These are phyloP conservation scores for Malus sieversii DNA, from an alignment of 306 rosid species.

Conservation along the genomic window DNA sequence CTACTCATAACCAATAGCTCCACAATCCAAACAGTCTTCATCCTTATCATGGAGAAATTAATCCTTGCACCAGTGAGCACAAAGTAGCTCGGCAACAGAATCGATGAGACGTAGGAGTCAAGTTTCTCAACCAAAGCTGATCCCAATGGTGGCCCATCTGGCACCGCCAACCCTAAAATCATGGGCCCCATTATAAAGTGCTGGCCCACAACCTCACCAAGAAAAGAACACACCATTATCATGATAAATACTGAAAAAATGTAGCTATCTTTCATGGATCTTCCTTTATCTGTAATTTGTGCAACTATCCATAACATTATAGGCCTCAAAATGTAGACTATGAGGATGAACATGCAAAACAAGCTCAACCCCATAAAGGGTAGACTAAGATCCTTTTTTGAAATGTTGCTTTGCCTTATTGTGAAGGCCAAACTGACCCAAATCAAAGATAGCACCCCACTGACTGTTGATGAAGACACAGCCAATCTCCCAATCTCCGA, in stretches of 20 bases:
- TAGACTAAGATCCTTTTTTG: neutral
- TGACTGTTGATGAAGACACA: slow-evolving; percentile 36
- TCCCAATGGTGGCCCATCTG: slow-evolving; percentile 59
- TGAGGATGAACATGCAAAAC: slow-evolving; percentile 6
- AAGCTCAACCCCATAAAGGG: neutral
- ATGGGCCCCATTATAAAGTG: slow-evolving; percentile 41
- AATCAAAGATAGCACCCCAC: slow-evolving; percentile 16
- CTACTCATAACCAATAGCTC: slow-evolving; percentile 21
- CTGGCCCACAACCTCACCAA: slow-evolving; percentile 38
- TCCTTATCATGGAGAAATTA: neutral
- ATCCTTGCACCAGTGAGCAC: slow-evolving; percentile 26
- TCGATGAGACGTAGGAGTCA: slow-evolving; percentile 13
- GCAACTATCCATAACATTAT: slow-evolving; percentile 38
- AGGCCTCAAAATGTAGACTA: slow-evolving; percentile 21
- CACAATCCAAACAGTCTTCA: slow-evolving; percentile 7
- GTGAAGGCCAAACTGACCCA: neutral
- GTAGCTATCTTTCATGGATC: slow-evolving; percentile 21
- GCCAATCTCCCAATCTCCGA: slow-evolving; percentile 58
- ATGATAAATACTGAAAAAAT: slow-evolving; percentile 23
- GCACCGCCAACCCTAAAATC: slow-evolving; percentile 47
- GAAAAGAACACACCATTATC: slow-evolving; percentile 27
- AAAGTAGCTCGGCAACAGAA: slow-evolving; percentile 43
- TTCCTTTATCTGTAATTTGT: slow-evolving; percentile 13
- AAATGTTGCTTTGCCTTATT: neutral
- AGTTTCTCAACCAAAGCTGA: slow-evolving; percentile 48